These are phyloP conservation scores for Brachypodium distachyon DNA, from an alignment of 202 grass and related monocot genomes.

Conservation along the genomic window DNA sequence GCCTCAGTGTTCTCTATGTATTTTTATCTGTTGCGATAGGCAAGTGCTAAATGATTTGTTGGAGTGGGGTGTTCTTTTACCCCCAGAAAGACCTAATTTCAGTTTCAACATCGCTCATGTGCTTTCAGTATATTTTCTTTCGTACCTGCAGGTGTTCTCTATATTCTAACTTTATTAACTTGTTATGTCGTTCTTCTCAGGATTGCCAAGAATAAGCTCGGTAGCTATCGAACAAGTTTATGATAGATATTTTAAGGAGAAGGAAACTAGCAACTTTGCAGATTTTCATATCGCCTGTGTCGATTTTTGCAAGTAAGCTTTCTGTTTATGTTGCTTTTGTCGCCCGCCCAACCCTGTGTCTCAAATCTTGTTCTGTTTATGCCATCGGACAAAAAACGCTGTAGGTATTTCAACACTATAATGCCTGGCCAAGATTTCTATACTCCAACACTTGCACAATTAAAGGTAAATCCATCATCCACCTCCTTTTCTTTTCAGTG, in stretches of 20 bases:
- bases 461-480: slow-evolving; percentile 24
- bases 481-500: not conserved
- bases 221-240: slow-evolving; percentile 35
- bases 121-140: not conserved
- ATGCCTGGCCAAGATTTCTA: slow-evolving; percentile 71
- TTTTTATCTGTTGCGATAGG: not conserved
- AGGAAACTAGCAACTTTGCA: not conserved
- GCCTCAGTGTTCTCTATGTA: not conserved
- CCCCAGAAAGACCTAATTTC: not conserved
- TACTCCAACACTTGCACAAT: not conserved
- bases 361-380: not conserved
- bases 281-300: slow-evolving; percentile 48
- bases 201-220: slow-evolving; percentile 23
- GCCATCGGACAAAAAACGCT: not conserved
- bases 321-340: not conserved
- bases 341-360: not conserved
- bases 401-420: slow-evolving; percentile 53
- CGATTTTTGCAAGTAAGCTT: slow-evolving; percentile 61
- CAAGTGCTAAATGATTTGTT: not conserved
- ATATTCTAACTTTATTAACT: not conserved
- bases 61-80: not conserved
- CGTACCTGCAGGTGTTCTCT: not conserved
- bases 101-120: not conserved
- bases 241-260: slow-evolving; percentile 23
- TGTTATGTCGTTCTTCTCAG: slow-evolving; percentile 32